Evolutionary conservation across 2,329 filamentous ascomycete species (phyloP), one percentile per base, ranked within the genome.

Genomic region (Dactylellina haptotyla): DNA sequence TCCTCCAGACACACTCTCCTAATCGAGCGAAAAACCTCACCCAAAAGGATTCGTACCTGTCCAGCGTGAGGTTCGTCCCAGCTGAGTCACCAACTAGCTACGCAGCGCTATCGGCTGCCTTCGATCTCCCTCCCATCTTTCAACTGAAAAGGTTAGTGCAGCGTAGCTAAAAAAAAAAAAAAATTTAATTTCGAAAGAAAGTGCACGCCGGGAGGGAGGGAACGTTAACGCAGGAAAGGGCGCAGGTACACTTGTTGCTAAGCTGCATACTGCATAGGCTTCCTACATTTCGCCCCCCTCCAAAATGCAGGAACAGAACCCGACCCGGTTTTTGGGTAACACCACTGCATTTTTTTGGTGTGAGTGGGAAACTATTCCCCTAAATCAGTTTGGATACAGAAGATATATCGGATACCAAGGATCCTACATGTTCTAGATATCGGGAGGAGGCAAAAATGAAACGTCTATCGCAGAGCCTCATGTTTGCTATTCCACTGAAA

Each of bases 381-480:
- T n/a, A n/a, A n/a, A n/a, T n/a, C n/a, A n/a, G n/a, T n/a, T n/a
- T n/a, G n/a, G n/a, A n/a, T n/a, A n/a, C n/a, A n/a, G n/a, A n/a
- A n/a, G n/a, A n/a, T n/a, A n/a, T n/a, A n/a, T n/a, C n/a, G n/a
- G n/a, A n/a, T n/a, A n/a, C n/a, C n/a, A n/a, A 34, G 32, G 32
- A 34, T 34, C 32, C 14, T 14, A 43, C 39, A 43, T 10, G 8
- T 43, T 43, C n/a, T 6, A 34, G 32, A 43, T 43, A 4, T 43
- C 9, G 6, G 16, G 4, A 6, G 6, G n/a, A 4, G 4, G 6
- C 8, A 18, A 18, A 18, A 43, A 9, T 9, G n/a, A 43, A 50
- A 50, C 46, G 46, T 28, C 46, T 5, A 28, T 2, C 23, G 46
- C 23, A 50, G 46, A 50, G 46, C 46, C 46, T 50, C 46, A 50